Evolutionary conservation across 2,329 filamentous ascomycete genomes (phyloP), one percentile per base, ranked within the genome.

Genomic region (Chaetomium sp.): DNA sequence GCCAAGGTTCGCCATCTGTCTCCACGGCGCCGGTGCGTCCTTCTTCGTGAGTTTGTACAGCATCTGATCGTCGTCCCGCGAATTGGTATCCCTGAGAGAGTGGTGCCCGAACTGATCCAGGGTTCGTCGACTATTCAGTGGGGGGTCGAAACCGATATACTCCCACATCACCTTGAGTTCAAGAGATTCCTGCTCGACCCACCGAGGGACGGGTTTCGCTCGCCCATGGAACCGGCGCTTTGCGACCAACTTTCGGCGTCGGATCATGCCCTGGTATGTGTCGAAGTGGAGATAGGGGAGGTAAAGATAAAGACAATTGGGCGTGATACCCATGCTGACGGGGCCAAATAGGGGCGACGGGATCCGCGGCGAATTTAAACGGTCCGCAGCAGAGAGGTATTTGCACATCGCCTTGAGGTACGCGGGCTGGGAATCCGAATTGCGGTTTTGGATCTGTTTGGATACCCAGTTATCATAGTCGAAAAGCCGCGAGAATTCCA

Each of bases 21-120:
- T 60, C 62, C 54, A 38, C 2, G 25, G 47, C 16, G 60, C n/a
- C 3, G 60, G 49, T 4, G 60, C 49, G 8, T 70, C 80, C 62
- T 83, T 77, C 68, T 85, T 87, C 1, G 85, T 87, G 1, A 88
- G 75, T 69, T 89, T 89, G 73, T 88, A 89, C 7, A 89, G 75
- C 83, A 89, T 88, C 72, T 89, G 87, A 50, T 89, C 87, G 51
- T 87, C 85, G 50, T 89, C 87, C 21, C 87, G 77, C 0, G 85
- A 83, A 50, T 84, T 76, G 0, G 87, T 89, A 38, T 88, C 86
- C 10, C 81, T 77, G 0, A 89, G 75, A 2, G 84, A 85, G 0
- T 86, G 86, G 61, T 89, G 88, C 0, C 84, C 85, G 62, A 82
- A 89, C 68, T 89, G 86, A 64, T 89, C 87, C 5, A 89, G 71